A percentile compares a stretch with the other conserved stretches of the same genome.
These are phyloP conservation scores for Sodiomyces alkalinus DNA, from an alignment of 2,329 filamentous ascomycete genomes.

Conservation along the genomic window DNA sequence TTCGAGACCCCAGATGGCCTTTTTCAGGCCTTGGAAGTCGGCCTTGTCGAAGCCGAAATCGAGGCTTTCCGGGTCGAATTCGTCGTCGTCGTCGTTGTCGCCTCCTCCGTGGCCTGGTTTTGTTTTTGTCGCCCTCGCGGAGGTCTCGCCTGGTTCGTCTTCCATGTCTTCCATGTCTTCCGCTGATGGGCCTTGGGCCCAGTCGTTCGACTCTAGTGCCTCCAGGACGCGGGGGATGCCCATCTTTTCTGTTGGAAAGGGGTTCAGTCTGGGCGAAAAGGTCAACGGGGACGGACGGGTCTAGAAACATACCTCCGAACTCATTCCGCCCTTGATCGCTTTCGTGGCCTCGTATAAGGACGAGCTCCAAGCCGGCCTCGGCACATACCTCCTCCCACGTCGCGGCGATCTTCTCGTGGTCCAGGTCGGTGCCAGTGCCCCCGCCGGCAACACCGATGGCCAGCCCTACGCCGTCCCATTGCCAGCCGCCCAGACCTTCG, in stretches of 20 bases:
- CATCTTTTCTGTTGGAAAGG: conserved; percentile 30
- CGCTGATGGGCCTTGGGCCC: conserved; percentile 24
- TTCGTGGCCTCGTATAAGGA: conserved; percentile 30
- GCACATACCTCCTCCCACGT: conserved; percentile 47
- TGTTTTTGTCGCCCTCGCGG: too few species aligned
- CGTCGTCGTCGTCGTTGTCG: conserved; percentile 12
- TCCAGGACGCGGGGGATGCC: conserved; percentile 44
- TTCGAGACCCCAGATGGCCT: conserved; percentile 32
- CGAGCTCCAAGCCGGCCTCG: conserved; percentile 45
- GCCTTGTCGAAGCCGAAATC: conserved; percentile 36
- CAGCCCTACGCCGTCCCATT: conserved; percentile 49
- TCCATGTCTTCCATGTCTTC: conserved; percentile 17
- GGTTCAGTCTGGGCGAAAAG: background rate
- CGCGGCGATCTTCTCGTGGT: conserved; percentile 20
- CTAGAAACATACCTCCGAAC: conserved; percentile 37
- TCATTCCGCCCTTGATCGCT: conserved; percentile 32
- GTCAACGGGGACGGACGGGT: background rate
- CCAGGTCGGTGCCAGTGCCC: too few species aligned
- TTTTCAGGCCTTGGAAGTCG: conserved; percentile 36
- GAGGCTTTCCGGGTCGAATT: conserved; percentile 29
- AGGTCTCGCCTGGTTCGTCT: conserved; percentile 14
- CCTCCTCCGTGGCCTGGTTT: conserved; percentile 11
- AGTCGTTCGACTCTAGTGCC: conserved; percentile 51
- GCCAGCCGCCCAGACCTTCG: conserved; percentile 42
- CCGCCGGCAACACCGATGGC: conserved; percentile 47